Evolutionary conservation across 1,284 basidiomycete genomes (phyloP).

Genomic region (Cryptococcus jaspeensis): DNA sequence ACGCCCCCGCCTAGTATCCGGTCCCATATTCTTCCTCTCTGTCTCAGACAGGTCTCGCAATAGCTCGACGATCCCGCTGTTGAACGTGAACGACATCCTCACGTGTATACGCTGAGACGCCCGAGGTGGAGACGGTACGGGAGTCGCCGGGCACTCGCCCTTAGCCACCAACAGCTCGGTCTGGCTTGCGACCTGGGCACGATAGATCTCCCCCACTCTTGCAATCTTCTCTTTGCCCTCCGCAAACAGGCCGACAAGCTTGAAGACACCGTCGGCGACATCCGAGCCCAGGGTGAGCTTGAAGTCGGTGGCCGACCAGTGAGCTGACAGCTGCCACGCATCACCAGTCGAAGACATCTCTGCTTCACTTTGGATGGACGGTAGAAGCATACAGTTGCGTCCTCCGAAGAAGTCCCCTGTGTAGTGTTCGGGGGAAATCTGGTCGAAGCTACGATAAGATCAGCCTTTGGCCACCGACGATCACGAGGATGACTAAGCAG

Average conservation of each 20-base stretch:
- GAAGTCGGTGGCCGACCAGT: conserved; percentile 79
- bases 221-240: conserved; percentile 75
- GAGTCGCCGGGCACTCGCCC: conserved; percentile 23
- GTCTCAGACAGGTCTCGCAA: conserved; percentile 23
- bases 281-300: conserved; percentile 78
- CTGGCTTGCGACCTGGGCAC: conserved; percentile 31
- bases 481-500: not conserved
- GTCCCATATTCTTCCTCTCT: conserved; percentile 8
- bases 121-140: not conserved
- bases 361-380: conserved; percentile 71
- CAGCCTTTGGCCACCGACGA: conserved; percentile 4
- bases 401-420: conserved; percentile 66
- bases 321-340: conserved; percentile 63
- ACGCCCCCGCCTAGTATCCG: conserved; percentile 10
- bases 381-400: conserved; percentile 64
- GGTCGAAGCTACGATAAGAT: conserved; percentile 64
- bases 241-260: conserved; percentile 78
- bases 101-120: conserved; percentile 53
- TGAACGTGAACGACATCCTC: conserved; percentile 72
- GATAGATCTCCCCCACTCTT: conserved; percentile 57
- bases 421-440: conserved; percentile 68
- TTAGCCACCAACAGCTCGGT: conserved; percentile 25
- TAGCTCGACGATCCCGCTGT: conserved; percentile 61
- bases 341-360: conserved; percentile 61
- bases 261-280: conserved; percentile 74